Evolutionary conservation across 2,329 filamentous ascomycete species (phyloP).

Genomic region (Fusarium coicis): DNA sequence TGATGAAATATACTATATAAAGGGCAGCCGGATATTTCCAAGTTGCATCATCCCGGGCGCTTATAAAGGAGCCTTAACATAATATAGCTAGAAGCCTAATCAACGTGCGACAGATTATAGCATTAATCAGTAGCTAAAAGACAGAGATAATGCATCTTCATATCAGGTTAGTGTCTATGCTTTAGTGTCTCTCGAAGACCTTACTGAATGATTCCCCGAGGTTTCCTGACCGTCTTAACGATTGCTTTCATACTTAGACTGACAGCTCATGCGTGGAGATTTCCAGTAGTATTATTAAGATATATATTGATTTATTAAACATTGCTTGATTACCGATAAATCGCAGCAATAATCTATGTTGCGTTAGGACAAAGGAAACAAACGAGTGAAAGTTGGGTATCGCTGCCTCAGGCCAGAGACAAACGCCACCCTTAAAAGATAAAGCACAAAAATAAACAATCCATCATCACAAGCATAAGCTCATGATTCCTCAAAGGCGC

Average conservation of each 20-base stretch:
- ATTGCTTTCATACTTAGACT: not conserved
- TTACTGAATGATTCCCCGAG: not conserved
- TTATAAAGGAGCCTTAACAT: not conserved
- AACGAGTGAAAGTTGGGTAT: not conserved
- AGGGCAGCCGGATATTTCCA: too few species aligned
- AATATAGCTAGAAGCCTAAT: too few species aligned
- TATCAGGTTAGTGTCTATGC: not conserved
- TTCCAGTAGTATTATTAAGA: fast-evolving
- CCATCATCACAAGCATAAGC: not conserved
- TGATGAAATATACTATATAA: too few species aligned
- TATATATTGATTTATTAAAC: not conserved
- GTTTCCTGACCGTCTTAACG: not conserved
- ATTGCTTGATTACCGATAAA: not conserved
- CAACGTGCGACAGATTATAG: too few species aligned
- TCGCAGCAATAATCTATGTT: not conserved
- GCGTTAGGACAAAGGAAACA: not conserved
- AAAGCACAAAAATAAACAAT: not conserved
- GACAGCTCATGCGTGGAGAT: fast-evolving
- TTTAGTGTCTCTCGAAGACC: not conserved
- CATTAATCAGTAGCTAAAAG: too few species aligned
- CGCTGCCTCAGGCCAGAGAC: not conserved
- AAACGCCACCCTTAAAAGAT: not conserved
- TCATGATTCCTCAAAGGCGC: not conserved
- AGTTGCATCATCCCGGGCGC: too few species aligned
- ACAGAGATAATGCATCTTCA: not conserved